phyloP scores from a whole-genome alignment of 345 rosid species.

The Arabidopsis arenosa region DNA sequence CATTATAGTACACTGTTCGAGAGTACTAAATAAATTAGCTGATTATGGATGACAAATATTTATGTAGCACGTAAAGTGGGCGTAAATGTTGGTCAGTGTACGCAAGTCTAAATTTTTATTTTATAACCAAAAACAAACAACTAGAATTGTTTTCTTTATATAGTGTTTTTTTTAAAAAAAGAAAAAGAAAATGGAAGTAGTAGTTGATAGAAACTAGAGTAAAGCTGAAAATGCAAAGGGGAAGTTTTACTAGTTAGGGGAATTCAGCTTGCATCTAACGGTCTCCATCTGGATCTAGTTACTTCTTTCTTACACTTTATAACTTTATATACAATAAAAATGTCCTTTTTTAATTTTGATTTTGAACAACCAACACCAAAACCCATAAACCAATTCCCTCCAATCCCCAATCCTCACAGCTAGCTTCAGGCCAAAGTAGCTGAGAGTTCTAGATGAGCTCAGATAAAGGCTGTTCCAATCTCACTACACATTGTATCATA shows the following conservation, averaged over 20 bases:
- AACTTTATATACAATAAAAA: slow-evolving; percentile 16
- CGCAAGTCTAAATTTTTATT: not conserved
- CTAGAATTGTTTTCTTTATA: not conserved
- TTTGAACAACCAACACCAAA: slow-evolving; percentile 39
- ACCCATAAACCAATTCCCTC: slow-evolving; percentile 40
- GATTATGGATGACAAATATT: not conserved
- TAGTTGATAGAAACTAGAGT: slow-evolving; percentile 47
- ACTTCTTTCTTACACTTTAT: slow-evolving; percentile 34
- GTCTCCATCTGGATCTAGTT: slow-evolving; percentile 45
- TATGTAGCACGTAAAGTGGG: not conserved
- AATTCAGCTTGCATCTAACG: slow-evolving; percentile 79
- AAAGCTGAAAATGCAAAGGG: slow-evolving; percentile 49
- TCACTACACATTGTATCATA: slow-evolving; percentile 55
- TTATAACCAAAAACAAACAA: not conserved
- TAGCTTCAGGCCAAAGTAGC: slow-evolving; percentile 77
- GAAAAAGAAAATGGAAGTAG: slow-evolving; percentile 3
- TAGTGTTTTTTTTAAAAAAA: not conserved
- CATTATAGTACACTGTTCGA: not conserved
- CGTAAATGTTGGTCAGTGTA: not conserved
- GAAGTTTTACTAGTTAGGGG: slow-evolving; percentile 51
- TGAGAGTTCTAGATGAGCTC: slow-evolving; percentile 67
- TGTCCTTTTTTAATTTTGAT: slow-evolving; percentile 9
- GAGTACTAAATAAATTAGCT: not conserved
- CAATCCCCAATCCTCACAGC: slow-evolving; percentile 48
- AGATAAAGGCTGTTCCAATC: slow-evolving; percentile 73